A percentile compares a stretch with the other conserved stretches of the same genome.
Evolutionary conservation across 2,329 filamentous ascomycete species (phyloP).

Genomic region (Microdochium bolleyi): DNA sequence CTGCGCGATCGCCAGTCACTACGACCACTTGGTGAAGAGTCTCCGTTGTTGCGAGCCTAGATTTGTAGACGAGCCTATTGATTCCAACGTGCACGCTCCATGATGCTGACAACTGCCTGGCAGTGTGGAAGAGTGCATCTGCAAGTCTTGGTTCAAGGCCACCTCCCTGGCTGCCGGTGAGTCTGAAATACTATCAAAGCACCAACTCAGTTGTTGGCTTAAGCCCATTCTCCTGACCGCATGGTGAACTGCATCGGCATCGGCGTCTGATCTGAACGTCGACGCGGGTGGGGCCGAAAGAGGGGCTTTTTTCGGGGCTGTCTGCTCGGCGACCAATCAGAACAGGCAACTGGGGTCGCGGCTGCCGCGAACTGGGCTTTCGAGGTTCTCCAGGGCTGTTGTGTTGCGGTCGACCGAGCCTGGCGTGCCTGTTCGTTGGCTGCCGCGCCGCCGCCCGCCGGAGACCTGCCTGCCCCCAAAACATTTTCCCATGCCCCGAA

Average conservation of each 20-base stretch:
- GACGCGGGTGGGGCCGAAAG: not conserved
- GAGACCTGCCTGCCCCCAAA: not conserved
- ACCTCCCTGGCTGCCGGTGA: no score
- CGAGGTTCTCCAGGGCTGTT: no score
- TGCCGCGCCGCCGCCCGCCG: not conserved
- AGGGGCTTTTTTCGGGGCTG: not conserved
- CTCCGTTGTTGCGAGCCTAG: constrained; percentile 17
- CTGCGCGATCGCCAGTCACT: constrained; percentile 15
- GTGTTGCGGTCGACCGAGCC: constrained; percentile 1
- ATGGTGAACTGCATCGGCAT: no score
- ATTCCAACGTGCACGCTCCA: no score
- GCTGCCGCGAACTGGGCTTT: not conserved
- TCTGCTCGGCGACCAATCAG: not conserved
- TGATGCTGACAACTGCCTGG: not conserved
- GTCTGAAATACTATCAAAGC: no score
- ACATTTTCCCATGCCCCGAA: not conserved
- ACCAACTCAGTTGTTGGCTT: no score
- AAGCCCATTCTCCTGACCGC: no score
- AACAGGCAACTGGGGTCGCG: not conserved
- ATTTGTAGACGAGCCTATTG: not conserved
- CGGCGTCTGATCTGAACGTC: no score
- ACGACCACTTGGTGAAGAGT: constrained; percentile 16
- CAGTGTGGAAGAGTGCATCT: not conserved
- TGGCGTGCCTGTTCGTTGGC: not conserved
- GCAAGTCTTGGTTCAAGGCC: no score